Conservation (phyloP, 31 red algal genomes). For the Asparagopsis taxiformis region DNA sequence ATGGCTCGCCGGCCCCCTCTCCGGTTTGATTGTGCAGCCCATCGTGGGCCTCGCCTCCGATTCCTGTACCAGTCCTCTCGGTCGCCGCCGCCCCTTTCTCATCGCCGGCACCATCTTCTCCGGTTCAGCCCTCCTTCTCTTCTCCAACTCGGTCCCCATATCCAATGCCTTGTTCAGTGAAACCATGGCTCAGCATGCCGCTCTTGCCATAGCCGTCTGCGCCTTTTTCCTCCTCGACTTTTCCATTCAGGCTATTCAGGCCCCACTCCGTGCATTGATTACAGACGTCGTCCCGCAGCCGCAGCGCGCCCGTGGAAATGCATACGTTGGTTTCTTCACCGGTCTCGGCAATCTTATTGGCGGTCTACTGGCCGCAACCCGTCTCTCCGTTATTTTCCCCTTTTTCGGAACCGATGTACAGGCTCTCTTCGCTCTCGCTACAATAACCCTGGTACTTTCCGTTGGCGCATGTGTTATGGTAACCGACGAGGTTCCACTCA, state of each 20-base stretch:
- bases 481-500: conserved; percentile 39
- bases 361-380: conserved; percentile 42
- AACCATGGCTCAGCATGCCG: not conserved
- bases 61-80: conserved; percentile 59
- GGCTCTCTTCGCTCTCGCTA: conserved; percentile 67
- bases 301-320: conserved; percentile 85
- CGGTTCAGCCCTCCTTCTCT: conserved; percentile 58
- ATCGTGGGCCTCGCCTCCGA: conserved; percentile 81
- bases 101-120: conserved; percentile 84
- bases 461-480: conserved; percentile 50
- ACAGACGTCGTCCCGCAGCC: conserved; percentile 73
- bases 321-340: conserved; percentile 77
- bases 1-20: conserved; percentile 91
- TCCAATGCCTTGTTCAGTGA: conserved; percentile 6
- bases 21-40: conserved; percentile 88
- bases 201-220: conserved; percentile 61
- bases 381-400: conserved; percentile 38
- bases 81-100: conserved; percentile 87
- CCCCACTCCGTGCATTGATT: conserved; percentile 84
- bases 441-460: conserved; percentile 53
- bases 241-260: conserved; percentile 94
- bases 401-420: conserved; percentile 69
- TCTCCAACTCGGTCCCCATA: conserved; percentile 64
- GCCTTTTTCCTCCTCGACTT: conserved; percentile 97
- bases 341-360: conserved; percentile 82